Conservation (phyloP, 108 stramenopile genomes). For the Skeletonema tropicum region DNA sequence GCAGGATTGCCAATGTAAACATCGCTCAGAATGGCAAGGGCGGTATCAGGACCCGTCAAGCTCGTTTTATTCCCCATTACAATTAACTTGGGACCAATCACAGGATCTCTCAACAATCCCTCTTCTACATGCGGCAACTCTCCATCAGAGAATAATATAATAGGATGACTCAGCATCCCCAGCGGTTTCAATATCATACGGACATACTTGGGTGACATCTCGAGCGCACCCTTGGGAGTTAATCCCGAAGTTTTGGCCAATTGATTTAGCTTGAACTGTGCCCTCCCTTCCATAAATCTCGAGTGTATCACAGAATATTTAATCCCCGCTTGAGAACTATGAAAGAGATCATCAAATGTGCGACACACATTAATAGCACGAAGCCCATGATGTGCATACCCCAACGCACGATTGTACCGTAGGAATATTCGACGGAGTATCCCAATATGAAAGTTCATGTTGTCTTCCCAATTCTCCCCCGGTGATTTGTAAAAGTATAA, state of each 20-base stretch:
- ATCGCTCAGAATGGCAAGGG: slow-evolving; percentile 23
- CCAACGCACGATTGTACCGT: slow-evolving; percentile 19
- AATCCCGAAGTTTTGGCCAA: neutral
- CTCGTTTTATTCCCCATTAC: slow-evolving; percentile 7
- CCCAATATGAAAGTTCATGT: slow-evolving; percentile 19
- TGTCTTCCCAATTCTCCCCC: neutral
- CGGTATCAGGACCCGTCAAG: slow-evolving; percentile 18
- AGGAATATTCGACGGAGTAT: slow-evolving; percentile 31
- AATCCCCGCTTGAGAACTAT: neutral
- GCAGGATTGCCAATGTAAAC: slow-evolving; percentile 33
- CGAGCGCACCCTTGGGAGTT: slow-evolving; percentile 3
- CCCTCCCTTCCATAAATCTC: slow-evolving; percentile 1
- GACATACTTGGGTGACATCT: slow-evolving; percentile 40
- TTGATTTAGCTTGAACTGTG: neutral
- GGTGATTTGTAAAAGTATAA: slow-evolving; percentile 27
- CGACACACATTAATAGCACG: slow-evolving; percentile 6
- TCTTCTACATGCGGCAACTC: slow-evolving; percentile 11
- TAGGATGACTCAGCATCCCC: slow-evolving; percentile 20
- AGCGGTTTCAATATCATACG: slow-evolving; percentile 25
- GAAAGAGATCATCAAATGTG: slow-evolving; percentile 20
- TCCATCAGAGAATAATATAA: slow-evolving; percentile 8
- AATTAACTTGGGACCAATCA: slow-evolving; percentile 7
- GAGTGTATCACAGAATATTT: slow-evolving; percentile 15
- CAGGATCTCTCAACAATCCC: slow-evolving; percentile 25
- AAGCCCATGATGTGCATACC: slow-evolving; percentile 16